phyloP scores from a whole-genome alignment of 2,329 filamentous ascomycete genomes.

The Pestalotiopsis sp. region DNA sequence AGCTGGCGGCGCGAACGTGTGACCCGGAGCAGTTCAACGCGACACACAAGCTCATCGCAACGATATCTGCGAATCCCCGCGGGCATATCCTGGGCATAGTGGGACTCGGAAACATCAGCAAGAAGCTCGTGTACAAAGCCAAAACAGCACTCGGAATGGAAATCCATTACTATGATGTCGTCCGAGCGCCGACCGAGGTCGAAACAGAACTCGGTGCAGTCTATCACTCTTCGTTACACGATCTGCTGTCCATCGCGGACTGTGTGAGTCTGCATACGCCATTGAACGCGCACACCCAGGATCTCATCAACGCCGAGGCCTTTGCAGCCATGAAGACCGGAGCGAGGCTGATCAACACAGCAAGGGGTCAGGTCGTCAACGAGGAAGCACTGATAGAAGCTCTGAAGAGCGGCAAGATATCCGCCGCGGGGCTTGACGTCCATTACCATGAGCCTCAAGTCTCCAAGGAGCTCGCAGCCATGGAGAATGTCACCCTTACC shows the following conservation, averaged over 20 bases:
- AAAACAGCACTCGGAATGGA: constrained; percentile 52
- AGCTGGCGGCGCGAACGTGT: constrained; percentile 47
- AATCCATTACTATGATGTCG: constrained; percentile 54
- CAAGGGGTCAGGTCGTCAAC: constrained; percentile 54
- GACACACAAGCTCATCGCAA: constrained; percentile 46
- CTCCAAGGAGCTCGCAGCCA: constrained; percentile 35
- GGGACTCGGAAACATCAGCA: constrained; percentile 52
- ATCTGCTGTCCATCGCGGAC: constrained; percentile 33
- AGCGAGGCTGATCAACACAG: constrained; percentile 53
- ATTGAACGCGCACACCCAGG: constrained; percentile 28
- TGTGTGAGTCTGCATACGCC: constrained; percentile 38
- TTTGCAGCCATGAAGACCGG: constrained; percentile 51
- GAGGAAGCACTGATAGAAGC: constrained; percentile 51
- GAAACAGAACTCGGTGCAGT: constrained; percentile 32
- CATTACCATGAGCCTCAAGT: constrained; percentile 57
- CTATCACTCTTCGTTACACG: constrained; percentile 31
- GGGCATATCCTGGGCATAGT: constrained; percentile 54
- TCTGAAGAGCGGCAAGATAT: constrained; percentile 47
- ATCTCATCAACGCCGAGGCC: constrained; percentile 31
- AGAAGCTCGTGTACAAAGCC: constrained; percentile 49
- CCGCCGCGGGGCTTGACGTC: constrained; percentile 55
- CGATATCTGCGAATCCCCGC: constrained; percentile 51
- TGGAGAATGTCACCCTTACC: constrained; percentile 42
- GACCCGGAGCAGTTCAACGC: constrained; percentile 40
- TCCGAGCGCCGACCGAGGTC: constrained; percentile 27